Base-by-base conservation (phyloP, 1,139 yeast species). In the Yamadazyma blattariae region DNA sequence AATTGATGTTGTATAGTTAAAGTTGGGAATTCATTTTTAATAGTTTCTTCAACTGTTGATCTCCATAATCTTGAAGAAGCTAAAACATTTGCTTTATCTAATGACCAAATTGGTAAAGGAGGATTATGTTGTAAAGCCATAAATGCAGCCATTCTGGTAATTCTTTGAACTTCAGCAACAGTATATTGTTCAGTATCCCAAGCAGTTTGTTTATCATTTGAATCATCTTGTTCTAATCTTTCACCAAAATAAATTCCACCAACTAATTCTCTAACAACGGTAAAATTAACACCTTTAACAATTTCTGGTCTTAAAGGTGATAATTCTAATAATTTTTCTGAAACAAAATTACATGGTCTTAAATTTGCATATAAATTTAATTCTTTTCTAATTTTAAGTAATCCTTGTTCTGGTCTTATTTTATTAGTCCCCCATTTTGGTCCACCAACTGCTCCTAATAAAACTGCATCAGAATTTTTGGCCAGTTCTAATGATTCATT, bases 201-300 rank as follows among this genome's bases (percentile, higher is more conserved):
- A 21, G 98, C 98, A 38, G 79, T 76, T 40, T 59, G 48, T 18
- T 57, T 53, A 48, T 68, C 72, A 34, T 86, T 86, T 34, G 79
- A 74, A 33, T 92, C 95, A 34, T 81, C 85, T 56, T 89, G 97
- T 68, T 92, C 98, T 54, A 77, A 77, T 64, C 97, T 79, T 54
- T 88, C 94, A 45, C 98, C 98, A 57, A 92, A 92, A 69, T 92
- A 92, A 47, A 92, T 92, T 47, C 98, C 98, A 41, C 98, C 98
- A 22, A 92, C 97, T 48, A 92, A 77, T 65, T 92, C 98, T 61
- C 98, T 82, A 25, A 92, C 97, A 45, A 92, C 96, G 36, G 82
- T 76, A 59, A 92, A 85, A 60, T 92, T 82, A 25, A 97, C 89
- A 34, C 97, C 98, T 54, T 72, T 77, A 40, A 87, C 97, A 44